Evolutionary conservation across 2,329 filamentous ascomycete species (phyloP).

Genomic region (Trichoderma atroviride): DNA sequence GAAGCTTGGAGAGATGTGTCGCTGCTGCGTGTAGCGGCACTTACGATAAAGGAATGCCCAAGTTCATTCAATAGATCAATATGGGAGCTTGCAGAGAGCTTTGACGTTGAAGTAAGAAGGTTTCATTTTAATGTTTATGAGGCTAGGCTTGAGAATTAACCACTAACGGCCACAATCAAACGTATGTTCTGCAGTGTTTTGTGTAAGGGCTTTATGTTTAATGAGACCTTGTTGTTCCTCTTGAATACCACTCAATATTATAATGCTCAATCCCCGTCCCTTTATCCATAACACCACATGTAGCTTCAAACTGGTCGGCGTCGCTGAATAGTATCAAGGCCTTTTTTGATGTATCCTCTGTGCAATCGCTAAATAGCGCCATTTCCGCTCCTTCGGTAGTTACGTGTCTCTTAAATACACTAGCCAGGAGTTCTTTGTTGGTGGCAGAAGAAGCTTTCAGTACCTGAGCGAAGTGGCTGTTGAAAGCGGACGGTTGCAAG

Average conservation of each 20-base stretch:
- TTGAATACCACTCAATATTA: not conserved
- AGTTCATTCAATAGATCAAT: not conserved
- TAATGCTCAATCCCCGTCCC: not conserved
- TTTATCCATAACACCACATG: not conserved
- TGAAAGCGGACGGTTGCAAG: not conserved
- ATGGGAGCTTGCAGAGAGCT: not conserved
- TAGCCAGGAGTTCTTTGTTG: not conserved
- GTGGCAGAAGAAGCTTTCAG: not conserved
- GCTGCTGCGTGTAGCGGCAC: conserved; percentile 30
- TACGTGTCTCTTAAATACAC: not conserved
- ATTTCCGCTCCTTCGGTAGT: not conserved
- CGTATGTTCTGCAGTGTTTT: not conserved
- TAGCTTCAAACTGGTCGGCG: not conserved
- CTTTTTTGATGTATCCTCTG: not conserved
- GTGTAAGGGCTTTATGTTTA: not conserved
- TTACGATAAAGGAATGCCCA: not conserved
- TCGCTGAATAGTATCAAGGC: not conserved
- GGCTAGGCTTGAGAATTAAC: too few species aligned
- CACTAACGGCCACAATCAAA: not conserved
- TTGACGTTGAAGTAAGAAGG: not conserved
- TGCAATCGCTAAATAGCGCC: not conserved
- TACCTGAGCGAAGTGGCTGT: not conserved
- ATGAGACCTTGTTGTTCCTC: not conserved
- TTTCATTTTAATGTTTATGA: not conserved
- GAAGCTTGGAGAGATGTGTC: conserved; percentile 33